These are phyloP conservation scores for Eucalyptus lansdowneana DNA, from an alignment of 345 rosid genomes.

Conservation along the genomic window DNA sequence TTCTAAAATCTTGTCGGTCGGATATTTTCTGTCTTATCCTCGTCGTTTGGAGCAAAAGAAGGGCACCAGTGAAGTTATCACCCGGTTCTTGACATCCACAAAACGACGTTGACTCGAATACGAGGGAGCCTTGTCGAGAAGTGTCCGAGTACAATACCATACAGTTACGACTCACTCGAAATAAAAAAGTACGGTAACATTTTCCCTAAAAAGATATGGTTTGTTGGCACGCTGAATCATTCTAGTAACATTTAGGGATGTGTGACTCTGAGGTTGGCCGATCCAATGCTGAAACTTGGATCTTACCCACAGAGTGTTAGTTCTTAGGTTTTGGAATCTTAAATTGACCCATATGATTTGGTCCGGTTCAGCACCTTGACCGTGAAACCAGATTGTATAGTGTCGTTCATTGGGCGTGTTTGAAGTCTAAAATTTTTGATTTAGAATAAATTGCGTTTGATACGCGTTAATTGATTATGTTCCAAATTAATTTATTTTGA, in stretches of 20 bases:
- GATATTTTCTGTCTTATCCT: background rate
- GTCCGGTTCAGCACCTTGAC: rapidly evolving
- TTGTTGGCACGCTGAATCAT: background rate
- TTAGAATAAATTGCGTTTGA: no score
- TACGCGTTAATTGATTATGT: no score
- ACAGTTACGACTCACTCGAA: background rate
- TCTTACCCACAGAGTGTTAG: rapidly evolving
- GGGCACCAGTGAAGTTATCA: background rate
- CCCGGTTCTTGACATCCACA: background rate
- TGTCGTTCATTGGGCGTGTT: no score
- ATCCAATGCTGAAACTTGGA: background rate
- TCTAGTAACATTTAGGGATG: background rate
- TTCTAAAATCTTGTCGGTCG: background rate
- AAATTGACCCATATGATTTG: background rate
- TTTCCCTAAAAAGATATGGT: rapidly evolving
- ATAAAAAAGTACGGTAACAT: background rate
- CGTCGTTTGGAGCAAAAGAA: background rate
- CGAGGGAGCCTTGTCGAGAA: background rate
- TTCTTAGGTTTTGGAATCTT: rapidly evolving
- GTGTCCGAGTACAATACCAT: background rate
- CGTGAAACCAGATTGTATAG: rapidly evolving
- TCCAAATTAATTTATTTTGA: no score
- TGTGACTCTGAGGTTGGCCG: rapidly evolving
- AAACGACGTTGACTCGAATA: background rate
- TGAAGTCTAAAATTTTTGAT: no score